These are phyloP conservation scores for Phytophthora pini DNA, from an alignment of 352 stramenopile genomes.

Conservation along the genomic window DNA sequence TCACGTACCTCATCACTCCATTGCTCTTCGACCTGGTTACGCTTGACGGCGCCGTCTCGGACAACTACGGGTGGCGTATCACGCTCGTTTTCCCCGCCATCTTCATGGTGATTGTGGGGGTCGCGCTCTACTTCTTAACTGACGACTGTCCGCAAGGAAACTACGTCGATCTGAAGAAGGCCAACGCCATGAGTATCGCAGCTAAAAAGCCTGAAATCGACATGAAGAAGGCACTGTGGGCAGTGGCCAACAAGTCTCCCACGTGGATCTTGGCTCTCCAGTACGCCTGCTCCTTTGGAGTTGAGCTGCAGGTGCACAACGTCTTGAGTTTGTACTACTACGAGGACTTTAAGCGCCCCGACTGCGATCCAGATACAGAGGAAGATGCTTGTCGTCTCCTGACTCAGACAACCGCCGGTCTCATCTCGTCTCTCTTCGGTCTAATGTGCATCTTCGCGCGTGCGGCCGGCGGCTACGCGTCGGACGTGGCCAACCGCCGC, in stretches of 20 bases:
- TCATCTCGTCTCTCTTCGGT: constrained; percentile 92
- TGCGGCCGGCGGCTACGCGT: constrained; percentile 81
- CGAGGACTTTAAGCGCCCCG: constrained; percentile 77
- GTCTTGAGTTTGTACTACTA: constrained; percentile 92
- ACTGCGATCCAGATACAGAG: constrained; percentile 43
- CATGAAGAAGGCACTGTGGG: constrained; percentile 45
- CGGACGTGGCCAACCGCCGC: constrained; percentile 81
- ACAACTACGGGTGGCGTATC: constrained; percentile 90
- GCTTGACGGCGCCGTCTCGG: constrained; percentile 34
- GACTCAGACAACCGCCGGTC: constrained; percentile 43
- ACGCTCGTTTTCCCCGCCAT: constrained; percentile 87
- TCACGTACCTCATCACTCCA: constrained; percentile 87
- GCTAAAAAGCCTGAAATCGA: constrained; percentile 26
- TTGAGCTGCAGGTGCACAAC: constrained; percentile 96
- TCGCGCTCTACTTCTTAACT: constrained; percentile 37
- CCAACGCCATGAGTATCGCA: constrained; percentile 14
- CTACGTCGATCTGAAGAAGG: constrained; percentile 19
- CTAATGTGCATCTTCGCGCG: constrained; percentile 94
- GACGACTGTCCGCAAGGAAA: constrained; percentile 33
- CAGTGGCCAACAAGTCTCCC: constrained; percentile 56
- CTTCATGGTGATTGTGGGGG: constrained; percentile 73
- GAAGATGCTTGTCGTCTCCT: constrained; percentile 34
- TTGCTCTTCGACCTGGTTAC: constrained; percentile 90
- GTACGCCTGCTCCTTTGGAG: constrained; percentile 94
- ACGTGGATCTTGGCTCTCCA: constrained; percentile 92